Evolutionary conservation across 2,329 filamentous ascomycete species (phyloP).

Genomic region (Aspergillus sp.): DNA sequence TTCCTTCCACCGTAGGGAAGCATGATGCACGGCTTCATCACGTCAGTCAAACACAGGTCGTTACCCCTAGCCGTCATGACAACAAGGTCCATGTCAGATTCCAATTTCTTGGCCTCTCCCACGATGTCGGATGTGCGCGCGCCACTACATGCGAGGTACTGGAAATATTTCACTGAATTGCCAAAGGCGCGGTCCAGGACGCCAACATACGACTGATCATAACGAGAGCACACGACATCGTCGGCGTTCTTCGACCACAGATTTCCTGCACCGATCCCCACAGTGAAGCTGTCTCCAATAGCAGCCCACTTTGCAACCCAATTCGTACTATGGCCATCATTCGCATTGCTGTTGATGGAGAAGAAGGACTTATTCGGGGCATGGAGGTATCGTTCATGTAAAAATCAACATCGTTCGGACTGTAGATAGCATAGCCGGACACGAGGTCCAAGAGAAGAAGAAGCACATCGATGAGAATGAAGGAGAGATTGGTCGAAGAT

Average conservation of each 20-base stretch:
- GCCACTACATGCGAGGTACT: slow-evolving; percentile 9
- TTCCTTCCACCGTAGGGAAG: slow-evolving; percentile 11
- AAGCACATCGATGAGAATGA: no score
- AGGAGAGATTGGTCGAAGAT: no score
- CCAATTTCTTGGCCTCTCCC: slow-evolving; percentile 18
- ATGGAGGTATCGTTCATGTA: no score
- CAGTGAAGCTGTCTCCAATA: slow-evolving; percentile 39
- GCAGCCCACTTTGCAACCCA: slow-evolving; percentile 34
- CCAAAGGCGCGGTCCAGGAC: slow-evolving; percentile 2
- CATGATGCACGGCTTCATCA: slow-evolving; percentile 22
- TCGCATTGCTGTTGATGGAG: no score
- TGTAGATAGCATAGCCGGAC: no score
- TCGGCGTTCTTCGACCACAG: slow-evolving; percentile 20
- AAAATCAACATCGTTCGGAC: no score
- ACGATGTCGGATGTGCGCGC: slow-evolving; percentile 3
- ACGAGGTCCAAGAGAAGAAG: no score
- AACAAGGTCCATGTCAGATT: slow-evolving; percentile 33
- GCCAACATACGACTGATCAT: slow-evolving; percentile 8
- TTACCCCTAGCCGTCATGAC: slow-evolving; percentile 40
- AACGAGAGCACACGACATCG: slow-evolving; percentile 22
- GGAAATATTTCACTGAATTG: background rate
- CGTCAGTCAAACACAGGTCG: slow-evolving; percentile 32
- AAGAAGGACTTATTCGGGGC: no score
- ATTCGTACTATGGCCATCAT: slow-evolving; percentile 8
- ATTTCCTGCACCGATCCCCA: slow-evolving; percentile 33